Evolutionary conservation across 768 basidiomycete genomes (phyloP), one percentile per base, ranked within the genome.

Genomic region (Collybia sordida): DNA sequence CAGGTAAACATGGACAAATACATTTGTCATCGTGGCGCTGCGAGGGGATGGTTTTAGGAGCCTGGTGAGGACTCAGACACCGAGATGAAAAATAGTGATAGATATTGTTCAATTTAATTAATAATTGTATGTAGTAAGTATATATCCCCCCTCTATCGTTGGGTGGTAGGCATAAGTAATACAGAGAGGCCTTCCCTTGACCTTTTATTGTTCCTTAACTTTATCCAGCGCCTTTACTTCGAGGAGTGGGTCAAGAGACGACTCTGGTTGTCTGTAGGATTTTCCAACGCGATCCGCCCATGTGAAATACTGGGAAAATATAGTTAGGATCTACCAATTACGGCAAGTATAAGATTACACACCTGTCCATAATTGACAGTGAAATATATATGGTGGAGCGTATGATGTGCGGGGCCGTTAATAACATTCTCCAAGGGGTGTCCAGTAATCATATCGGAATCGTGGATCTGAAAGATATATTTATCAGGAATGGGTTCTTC

Each of bases 331-430:
- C 25, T n/a, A 45, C 38, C 31, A 12, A 27, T n/a, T 15, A 15
- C 34, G 18, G 35, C 22, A 38, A 15, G 47, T 8, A 44, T 38
- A 21, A 35, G 44, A 40, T 21, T 59, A 68, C 73, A 57, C 64
- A 86, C 85, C 76, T 93, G 92, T 19, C 93, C 94, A 68, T 93
- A 96, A 74, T 98, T 98, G 58, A 90, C 88, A 37, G 89, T 97
- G 73, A 98, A 98, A 74, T 95, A 96, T 18, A 99, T 72, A 63
- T 98, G 97, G 65, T 98, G 96, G 37, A 98, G 75, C 0, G 95
- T 98, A 66, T 99, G 97, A 60, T 99, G 97, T 2, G 95, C 93
- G 2, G 97, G 96, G n/a, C 93, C 94, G 69, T 98, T 99, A 71
- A 99, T 94, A 64, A 90, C 70, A 51, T 78, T 85, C 71, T 98